Evolutionary conservation across 1,139 yeast species (phyloP).

Genomic region (Wickerhamomyces sp.): DNA sequence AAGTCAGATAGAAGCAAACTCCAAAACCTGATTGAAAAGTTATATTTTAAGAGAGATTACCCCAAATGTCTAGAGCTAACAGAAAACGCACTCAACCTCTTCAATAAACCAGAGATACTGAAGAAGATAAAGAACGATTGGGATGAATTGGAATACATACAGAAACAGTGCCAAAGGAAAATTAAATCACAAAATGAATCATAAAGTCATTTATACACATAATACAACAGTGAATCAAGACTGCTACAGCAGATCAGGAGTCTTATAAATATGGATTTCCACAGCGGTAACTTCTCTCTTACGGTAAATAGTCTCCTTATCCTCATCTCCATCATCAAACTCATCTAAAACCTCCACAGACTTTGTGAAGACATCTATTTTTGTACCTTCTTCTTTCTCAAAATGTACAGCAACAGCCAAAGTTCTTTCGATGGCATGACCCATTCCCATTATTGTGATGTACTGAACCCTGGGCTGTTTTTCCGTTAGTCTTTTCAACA

Average conservation of each 20-base stretch:
- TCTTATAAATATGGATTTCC: constrained; percentile 45
- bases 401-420: constrained; percentile 48
- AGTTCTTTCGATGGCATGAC: constrained; percentile 53
- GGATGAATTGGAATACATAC: constrained; percentile 40
- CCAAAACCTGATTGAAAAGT: constrained; percentile 32
- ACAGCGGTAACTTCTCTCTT: constrained; percentile 55
- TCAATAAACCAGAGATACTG: constrained; percentile 28
- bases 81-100: constrained; percentile 26
- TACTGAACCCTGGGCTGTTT: constrained; percentile 38
- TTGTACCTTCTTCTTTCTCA: constrained; percentile 38
- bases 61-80: constrained; percentile 38
- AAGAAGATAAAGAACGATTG: constrained; percentile 37
- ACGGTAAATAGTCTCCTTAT: constrained; percentile 32
- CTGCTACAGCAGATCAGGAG: constrained; percentile 21
- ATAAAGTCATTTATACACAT: background rate
- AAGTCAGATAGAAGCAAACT: constrained; percentile 27
- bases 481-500: constrained; percentile 28
- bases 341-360: constrained; percentile 63
- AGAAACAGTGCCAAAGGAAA: constrained; percentile 30
- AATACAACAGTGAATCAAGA: too few species aligned
- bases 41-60: constrained; percentile 45
- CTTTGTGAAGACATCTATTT: constrained; percentile 51
- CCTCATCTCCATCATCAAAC: constrained; percentile 32
- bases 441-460: constrained; percentile 63
- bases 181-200: constrained; percentile 1